Percentiles rank a stretch among this genome's conserved stretches.
phyloP scores from a whole-genome alignment of 2,329 filamentous ascomycete genomes.

The Stachybotrys elegans region DNA sequence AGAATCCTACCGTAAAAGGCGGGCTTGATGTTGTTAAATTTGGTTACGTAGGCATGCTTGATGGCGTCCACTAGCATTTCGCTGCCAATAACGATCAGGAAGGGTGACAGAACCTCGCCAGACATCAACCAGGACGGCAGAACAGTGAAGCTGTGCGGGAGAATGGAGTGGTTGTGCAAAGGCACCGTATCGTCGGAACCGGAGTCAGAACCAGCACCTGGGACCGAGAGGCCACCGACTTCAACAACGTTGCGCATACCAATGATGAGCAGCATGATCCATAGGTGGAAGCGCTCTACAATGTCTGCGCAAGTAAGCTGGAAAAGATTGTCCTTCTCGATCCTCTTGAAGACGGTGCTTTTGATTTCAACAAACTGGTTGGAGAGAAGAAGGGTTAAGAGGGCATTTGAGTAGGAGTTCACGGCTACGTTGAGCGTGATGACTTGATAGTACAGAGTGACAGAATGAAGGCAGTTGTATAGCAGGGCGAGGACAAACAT shows the following conservation, averaged over 20 bases:
- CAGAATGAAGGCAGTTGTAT: slow-evolving; percentile 85
- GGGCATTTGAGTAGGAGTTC: slow-evolving; percentile 95
- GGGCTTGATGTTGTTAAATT: slow-evolving; percentile 97
- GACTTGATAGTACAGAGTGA: slow-evolving; percentile 92
- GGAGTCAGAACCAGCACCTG: slow-evolving; percentile 46
- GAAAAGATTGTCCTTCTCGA: slow-evolving; percentile 96
- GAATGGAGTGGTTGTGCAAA: slow-evolving; percentile 64
- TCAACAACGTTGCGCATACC: slow-evolving; percentile 95
- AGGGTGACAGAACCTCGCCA: slow-evolving; percentile 86
- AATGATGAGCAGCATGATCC: slow-evolving; percentile 96
- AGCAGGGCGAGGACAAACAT: slow-evolving; percentile 83
- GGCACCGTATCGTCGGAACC: slow-evolving; percentile 47
- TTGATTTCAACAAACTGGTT: slow-evolving; percentile 99
- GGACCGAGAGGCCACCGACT: slow-evolving; percentile 74
- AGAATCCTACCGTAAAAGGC: slow-evolving; percentile 84
- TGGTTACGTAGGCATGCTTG: slow-evolving; percentile 96
- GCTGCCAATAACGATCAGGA: slow-evolving; percentile 87
- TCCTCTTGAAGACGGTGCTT: slow-evolving; percentile 95
- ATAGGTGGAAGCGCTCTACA: slow-evolving; percentile 94
- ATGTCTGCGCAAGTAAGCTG: slow-evolving; percentile 95
- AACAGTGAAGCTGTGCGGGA: slow-evolving; percentile 87
- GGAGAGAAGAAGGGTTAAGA: slow-evolving; percentile 86
- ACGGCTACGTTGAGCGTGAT: slow-evolving; percentile 97
- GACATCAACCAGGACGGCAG: slow-evolving; percentile 73
- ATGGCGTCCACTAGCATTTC: slow-evolving; percentile 97